phyloP scores from a whole-genome alignment of 805 yeast species.

The Huiozyma sinensis region DNA sequence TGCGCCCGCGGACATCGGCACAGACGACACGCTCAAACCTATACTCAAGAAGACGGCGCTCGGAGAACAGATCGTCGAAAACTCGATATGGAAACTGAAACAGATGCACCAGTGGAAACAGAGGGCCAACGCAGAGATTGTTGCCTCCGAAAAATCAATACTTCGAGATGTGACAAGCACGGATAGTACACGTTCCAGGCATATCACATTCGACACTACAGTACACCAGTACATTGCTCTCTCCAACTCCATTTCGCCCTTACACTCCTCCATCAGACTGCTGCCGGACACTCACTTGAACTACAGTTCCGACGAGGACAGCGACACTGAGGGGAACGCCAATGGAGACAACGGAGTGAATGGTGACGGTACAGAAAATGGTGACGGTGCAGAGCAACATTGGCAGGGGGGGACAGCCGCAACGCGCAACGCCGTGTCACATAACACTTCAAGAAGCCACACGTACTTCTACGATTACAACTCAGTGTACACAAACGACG shows the following conservation, averaged over 20 bases:
- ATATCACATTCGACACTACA: conserved; percentile 5
- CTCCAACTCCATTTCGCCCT: neutral
- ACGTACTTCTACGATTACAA: conserved; percentile 72
- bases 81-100: conserved; percentile 18
- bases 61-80: conserved; percentile 45
- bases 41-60: conserved; percentile 74
- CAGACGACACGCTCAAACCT: conserved; percentile 35
- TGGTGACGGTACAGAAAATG: conserved; percentile 22
- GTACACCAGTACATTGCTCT: conserved; percentile 6
- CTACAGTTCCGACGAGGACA: conserved; percentile 12
- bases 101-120: neutral
- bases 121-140: too few relatives aligned
- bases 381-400: conserved; percentile 12
- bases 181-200: conserved; percentile 1
- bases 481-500: conserved; percentile 54
- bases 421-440: conserved; percentile 43
- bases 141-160: too few relatives aligned
- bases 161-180: too few relatives aligned
- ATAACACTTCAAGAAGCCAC: conserved; percentile 61
- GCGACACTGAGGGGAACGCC: conserved; percentile 5
- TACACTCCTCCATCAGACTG: neutral
- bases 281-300: conserved; percentile 5
- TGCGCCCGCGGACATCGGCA: too few relatives aligned
- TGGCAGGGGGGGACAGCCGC: neutral
- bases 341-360: conserved; percentile 1